A percentile compares a stretch with the other conserved stretches of the same genome.
Evolutionary conservation across 306 rosid species (phyloP).

Genomic region (Vigna trinervia): DNA sequence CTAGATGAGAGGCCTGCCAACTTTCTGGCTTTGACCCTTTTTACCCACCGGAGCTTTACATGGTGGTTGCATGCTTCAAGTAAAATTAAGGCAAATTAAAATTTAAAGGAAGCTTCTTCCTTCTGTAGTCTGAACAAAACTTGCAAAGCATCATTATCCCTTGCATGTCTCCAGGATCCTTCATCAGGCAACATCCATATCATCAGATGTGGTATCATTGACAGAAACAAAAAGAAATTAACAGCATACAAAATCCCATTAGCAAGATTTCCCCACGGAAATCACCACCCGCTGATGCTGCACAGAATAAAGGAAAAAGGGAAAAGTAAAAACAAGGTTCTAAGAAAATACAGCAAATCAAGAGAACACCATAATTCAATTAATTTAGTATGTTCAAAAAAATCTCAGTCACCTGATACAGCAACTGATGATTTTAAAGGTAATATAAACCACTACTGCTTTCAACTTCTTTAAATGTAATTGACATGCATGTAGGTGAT

Average conservation of each 20-base stretch:
- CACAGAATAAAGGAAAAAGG: constrained; percentile 24
- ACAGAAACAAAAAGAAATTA: constrained; percentile 40
- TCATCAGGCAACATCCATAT: constrained; percentile 46
- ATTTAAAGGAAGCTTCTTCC: constrained; percentile 44
- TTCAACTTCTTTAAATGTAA: constrained; percentile 7
- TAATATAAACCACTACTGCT: neutral
- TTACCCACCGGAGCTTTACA: constrained; percentile 48
- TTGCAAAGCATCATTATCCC: constrained; percentile 49
- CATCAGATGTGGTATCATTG: constrained; percentile 41
- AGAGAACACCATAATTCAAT: constrained; percentile 1
- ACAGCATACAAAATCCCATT: constrained; percentile 48
- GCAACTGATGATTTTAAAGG: neutral
- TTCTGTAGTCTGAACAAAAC: constrained; percentile 56
- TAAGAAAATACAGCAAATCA: constrained; percentile 22
- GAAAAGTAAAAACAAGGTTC: neutral
- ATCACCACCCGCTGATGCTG: constrained; percentile 63
- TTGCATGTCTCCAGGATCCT: constrained; percentile 49
- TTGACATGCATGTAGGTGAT: neutral
- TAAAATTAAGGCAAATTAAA: constrained; percentile 38
- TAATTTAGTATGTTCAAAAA: constrained; percentile 2
- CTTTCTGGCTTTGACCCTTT: constrained; percentile 75
- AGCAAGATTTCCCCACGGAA: constrained; percentile 48
- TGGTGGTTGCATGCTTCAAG: constrained; percentile 44
- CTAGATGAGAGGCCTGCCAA: constrained; percentile 73
- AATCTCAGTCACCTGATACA: constrained; percentile 3